Conservation (phyloP, 2,329 filamentous ascomycete genomes). For the Xylariaceae sp. region DNA sequence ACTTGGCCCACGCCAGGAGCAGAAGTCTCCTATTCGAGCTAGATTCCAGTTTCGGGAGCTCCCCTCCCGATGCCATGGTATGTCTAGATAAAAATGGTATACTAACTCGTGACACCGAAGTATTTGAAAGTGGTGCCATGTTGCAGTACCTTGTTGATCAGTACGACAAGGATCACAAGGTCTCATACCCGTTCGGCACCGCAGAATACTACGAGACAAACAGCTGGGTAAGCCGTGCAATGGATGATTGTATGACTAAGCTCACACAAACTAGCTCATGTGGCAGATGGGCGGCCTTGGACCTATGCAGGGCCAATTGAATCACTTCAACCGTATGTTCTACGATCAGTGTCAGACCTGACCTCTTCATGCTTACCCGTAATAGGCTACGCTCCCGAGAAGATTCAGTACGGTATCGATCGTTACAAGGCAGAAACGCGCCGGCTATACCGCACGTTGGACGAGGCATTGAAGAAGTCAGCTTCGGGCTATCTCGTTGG, state of each 20-base stretch:
- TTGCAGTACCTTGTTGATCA: conserved; percentile 82
- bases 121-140: conserved; percentile 87
- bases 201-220: conserved; percentile 80
- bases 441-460: conserved; percentile 80
- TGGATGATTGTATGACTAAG: background rate
- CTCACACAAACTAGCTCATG: conserved; percentile 55
- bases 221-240: conserved; percentile 66
- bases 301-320: conserved; percentile 84
- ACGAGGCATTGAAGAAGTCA: conserved; percentile 70
- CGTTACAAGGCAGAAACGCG: conserved; percentile 84
- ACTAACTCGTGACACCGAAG: background rate
- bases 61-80: no score
- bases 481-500: conserved; percentile 68
- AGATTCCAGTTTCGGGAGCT: background rate
- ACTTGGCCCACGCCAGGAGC: background rate
- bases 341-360: background rate
- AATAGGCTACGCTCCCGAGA: conserved; percentile 76
- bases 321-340: conserved; percentile 74
- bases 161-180: conserved; percentile 82
- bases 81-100: background rate
- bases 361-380: background rate
- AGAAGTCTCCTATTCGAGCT: background rate
- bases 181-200: conserved; percentile 76
- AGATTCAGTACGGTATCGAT: conserved; percentile 81
- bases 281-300: conserved; percentile 83